A percentile compares a stretch with the other conserved stretches of the same genome.
These are phyloP conservation scores for Malassezia globosa DNA, from an alignment of 1,284 basidiomycete species.

Conservation along the genomic window DNA sequence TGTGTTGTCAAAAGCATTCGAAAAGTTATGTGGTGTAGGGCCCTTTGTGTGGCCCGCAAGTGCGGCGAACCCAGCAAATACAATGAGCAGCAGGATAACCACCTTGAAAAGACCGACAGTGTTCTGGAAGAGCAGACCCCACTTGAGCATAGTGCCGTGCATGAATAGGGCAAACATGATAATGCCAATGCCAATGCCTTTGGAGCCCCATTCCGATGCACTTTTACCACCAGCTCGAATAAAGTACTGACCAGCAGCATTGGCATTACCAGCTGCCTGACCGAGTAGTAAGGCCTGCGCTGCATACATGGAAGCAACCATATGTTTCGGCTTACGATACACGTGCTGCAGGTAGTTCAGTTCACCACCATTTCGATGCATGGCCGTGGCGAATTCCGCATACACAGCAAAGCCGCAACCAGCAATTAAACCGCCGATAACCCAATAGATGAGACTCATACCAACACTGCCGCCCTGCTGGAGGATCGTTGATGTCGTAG, in stretches of 20 bases:
- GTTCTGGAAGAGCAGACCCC: constrained; percentile 60
- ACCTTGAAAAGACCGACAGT: constrained; percentile 59
- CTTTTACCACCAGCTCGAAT: constrained; percentile 52
- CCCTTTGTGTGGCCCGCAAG: constrained; percentile 52
- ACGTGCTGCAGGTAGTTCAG: constrained; percentile 65
- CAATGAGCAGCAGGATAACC: constrained; percentile 54
- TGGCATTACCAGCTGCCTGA: constrained; percentile 56
- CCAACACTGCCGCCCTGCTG: constrained; percentile 58
- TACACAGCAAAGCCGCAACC: constrained; percentile 58
- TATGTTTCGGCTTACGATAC: constrained; percentile 56
- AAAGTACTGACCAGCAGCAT: constrained; percentile 53
- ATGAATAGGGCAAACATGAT: constrained; percentile 49
- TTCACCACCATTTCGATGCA: constrained; percentile 62
- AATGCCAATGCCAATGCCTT: constrained; percentile 56
- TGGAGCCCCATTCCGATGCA: constrained; percentile 52
- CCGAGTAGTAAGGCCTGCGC: constrained; percentile 57
- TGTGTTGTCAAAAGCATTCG: constrained; percentile 52
- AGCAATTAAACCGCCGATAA: constrained; percentile 55
- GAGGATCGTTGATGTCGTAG: constrained; percentile 61
- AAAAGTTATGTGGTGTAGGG: constrained; percentile 52
- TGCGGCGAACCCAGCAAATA: constrained; percentile 54
- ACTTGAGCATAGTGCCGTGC: constrained; percentile 55
- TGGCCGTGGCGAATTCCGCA: constrained; percentile 61
- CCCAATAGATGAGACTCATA: constrained; percentile 54
- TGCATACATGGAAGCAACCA: constrained; percentile 57